Conservation (phyloP, 2,329 filamentous ascomycete species). For the Neonectria hederae region DNA sequence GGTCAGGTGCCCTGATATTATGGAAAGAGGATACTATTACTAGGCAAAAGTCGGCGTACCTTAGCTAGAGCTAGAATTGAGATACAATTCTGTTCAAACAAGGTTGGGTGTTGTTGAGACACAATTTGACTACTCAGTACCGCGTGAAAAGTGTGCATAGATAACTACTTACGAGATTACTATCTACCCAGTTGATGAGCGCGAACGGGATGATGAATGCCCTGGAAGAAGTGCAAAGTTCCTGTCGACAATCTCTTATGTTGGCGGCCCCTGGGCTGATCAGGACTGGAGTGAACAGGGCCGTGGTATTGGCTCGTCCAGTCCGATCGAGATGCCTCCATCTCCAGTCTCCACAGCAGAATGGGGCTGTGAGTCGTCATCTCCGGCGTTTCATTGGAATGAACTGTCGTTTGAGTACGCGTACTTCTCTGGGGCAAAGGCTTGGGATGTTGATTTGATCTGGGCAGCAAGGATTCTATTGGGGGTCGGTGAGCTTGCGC, state of each 20-base stretch:
- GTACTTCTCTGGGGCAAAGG: conserved; percentile 6
- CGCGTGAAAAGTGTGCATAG: background rate
- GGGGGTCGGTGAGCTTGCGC: conserved; percentile 19
- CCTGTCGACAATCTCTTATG: background rate
- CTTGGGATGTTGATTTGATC: conserved; percentile 6
- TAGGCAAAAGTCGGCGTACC: background rate
- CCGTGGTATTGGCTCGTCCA: background rate
- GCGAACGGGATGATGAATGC: background rate
- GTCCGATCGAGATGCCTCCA: conserved; percentile 10
- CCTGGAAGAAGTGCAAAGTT: background rate
- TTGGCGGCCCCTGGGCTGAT: background rate
- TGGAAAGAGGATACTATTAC: conserved; percentile 2
- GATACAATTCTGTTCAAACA: background rate
- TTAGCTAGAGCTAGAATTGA: background rate
- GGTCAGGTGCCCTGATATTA: conserved; percentile 8
- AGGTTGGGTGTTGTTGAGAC: background rate
- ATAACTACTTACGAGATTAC: background rate
- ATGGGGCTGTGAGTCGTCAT: conserved; percentile 17
- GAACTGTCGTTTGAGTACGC: conserved; percentile 8
- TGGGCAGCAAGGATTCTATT: conserved; percentile 4
- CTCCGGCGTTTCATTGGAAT: conserved; percentile 3
- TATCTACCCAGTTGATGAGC: background rate
- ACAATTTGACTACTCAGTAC: background rate
- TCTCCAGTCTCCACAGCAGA: conserved; percentile 15
- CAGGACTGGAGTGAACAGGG: background rate